These are phyloP conservation scores for Babesia divergens DNA, from an alignment of 169 alveolate species.

Conservation along the genomic window DNA sequence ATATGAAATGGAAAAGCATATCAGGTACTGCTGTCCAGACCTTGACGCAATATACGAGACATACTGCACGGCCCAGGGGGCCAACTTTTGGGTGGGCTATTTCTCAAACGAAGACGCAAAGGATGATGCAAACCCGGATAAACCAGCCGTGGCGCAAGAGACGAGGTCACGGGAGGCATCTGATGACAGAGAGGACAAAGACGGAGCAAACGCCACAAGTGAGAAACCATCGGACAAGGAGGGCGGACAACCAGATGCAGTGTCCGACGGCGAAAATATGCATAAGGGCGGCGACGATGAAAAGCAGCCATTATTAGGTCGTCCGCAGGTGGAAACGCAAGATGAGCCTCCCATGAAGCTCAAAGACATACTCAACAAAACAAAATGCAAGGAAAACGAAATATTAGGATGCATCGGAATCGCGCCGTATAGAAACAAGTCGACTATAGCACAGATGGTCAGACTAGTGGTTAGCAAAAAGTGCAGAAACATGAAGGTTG, in stretches of 20 bases:
- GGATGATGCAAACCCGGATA: background rate
- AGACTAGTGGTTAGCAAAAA: conserved; percentile 83
- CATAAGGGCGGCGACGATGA: background rate
- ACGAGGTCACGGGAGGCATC: background rate
- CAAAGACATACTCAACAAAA: conserved; percentile 7
- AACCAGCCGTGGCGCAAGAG: background rate
- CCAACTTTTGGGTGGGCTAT: conserved; percentile 88
- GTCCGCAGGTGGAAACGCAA: background rate
- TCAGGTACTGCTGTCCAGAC: conserved; percentile 83
- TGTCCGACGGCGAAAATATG: background rate
- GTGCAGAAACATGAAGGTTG: conserved; percentile 84
- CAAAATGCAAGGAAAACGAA: conserved; percentile 57
- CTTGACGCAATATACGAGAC: conserved; percentile 77
- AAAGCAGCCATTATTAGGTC: background rate
- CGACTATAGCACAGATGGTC: conserved; percentile 81
- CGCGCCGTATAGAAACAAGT: conserved; percentile 77
- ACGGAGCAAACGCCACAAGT: background rate
- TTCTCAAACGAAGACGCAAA: conserved; percentile 54
- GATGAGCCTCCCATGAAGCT: conserved; percentile 22
- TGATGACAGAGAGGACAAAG: background rate
- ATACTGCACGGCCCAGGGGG: conserved; percentile 73
- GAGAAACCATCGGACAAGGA: background rate
- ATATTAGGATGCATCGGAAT: conserved; percentile 84
- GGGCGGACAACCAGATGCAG: background rate
- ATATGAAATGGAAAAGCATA: conserved; percentile 81